Percentiles rank a stretch among this genome's conserved stretches.
Evolutionary conservation across 805 yeast species (phyloP).

Genomic region (Candida stauntonica): DNA sequence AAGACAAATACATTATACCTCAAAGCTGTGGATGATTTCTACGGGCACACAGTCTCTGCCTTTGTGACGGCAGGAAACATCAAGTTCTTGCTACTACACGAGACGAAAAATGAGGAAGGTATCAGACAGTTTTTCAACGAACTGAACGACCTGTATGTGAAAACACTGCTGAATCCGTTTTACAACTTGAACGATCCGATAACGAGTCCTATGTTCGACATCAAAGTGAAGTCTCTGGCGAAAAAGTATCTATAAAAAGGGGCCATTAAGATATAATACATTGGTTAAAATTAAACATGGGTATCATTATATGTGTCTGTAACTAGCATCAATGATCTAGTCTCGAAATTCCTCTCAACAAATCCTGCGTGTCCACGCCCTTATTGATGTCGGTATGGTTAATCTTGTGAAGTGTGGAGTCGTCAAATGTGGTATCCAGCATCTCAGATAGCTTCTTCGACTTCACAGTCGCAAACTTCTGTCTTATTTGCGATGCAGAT

Average conservation of each 20-base stretch:
- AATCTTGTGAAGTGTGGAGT: constrained; percentile 33
- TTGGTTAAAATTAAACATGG: neutral
- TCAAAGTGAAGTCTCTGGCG: constrained; percentile 65
- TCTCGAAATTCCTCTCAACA: constrained; percentile 33
- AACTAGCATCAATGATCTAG: constrained; percentile 16
- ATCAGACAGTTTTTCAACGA: constrained; percentile 83
- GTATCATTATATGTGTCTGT: neutral
- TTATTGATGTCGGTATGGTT: constrained; percentile 22
- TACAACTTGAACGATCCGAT: constrained; percentile 75
- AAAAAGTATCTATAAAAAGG: constrained; percentile 58
- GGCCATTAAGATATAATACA: neutral
- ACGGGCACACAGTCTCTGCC: constrained; percentile 78
- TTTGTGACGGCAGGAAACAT: constrained; percentile 85
- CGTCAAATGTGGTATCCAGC: constrained; percentile 41
- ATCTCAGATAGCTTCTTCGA: constrained; percentile 39
- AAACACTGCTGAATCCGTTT: constrained; percentile 82
- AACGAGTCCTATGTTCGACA: constrained; percentile 68
- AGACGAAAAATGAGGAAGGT: constrained; percentile 56
- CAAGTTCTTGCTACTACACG: constrained; percentile 71
- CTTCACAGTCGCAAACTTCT: constrained; percentile 32
- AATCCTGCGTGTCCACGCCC: constrained; percentile 29
- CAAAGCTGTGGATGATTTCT: constrained; percentile 79
- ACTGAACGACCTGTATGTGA: constrained; percentile 82
- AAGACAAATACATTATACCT: constrained; percentile 57
- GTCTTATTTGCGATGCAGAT: constrained; percentile 18